These are phyloP conservation scores for Malus sylvestris DNA, from an alignment of 306 rosid species.

Conservation along the genomic window DNA sequence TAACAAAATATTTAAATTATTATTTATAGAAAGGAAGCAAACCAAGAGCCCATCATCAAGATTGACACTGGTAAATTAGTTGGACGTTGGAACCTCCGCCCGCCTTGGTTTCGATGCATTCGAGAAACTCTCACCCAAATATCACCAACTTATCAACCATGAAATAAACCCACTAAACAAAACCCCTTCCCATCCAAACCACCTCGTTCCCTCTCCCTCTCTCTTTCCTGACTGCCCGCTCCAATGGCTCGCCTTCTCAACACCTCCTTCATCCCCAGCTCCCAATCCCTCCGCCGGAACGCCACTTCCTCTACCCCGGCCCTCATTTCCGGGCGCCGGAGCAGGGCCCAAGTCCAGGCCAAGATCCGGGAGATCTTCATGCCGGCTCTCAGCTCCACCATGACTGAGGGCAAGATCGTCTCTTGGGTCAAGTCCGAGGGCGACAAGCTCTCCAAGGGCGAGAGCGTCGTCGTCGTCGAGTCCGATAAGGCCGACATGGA, in stretches of 20 bases:
- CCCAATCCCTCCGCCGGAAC: slow-evolving; percentile 23
- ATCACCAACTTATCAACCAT: neutral
- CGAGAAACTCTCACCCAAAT: slow-evolving; percentile 29
- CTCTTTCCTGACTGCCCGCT: neutral
- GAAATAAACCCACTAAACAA: neutral
- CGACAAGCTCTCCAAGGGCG: slow-evolving; percentile 86
- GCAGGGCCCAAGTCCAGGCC: slow-evolving; percentile 39
- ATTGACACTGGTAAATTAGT: slow-evolving; percentile 32
- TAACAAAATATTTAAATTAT: neutral
- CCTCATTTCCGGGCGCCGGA: slow-evolving; percentile 13
- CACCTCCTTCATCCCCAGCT: slow-evolving; percentile 45
- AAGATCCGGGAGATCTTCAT: slow-evolving; percentile 97
- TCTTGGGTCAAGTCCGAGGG: slow-evolving; percentile 96
- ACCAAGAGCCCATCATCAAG: neutral
- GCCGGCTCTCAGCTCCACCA: slow-evolving; percentile 98
- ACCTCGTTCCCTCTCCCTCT: neutral
- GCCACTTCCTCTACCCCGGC: neutral
- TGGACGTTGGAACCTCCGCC: slow-evolving; percentile 73
- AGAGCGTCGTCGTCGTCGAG: slow-evolving; percentile 96
- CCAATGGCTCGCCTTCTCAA: slow-evolving; percentile 82
- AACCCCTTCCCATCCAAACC: neutral
- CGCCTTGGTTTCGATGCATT: slow-evolving; percentile 47
- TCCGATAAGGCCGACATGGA: slow-evolving; percentile 99
- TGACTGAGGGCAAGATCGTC: slow-evolving; percentile 95
- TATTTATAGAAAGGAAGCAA: neutral